phyloP scores from a whole-genome alignment of 75 land plant genomes.

The Cupressus sempervirens region DNA sequence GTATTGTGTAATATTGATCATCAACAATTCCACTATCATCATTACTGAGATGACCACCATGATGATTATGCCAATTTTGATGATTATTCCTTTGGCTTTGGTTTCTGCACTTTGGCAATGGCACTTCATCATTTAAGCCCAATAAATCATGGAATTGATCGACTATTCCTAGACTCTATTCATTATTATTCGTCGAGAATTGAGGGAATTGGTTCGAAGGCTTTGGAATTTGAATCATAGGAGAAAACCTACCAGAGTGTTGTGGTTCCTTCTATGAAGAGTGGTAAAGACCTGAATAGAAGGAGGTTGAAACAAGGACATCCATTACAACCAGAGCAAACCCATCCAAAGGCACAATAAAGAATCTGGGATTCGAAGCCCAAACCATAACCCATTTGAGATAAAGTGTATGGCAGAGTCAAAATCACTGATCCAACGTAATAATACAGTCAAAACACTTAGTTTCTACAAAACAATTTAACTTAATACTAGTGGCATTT shows the following conservation, averaged over 20 bases:
- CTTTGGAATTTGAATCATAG: neutral
- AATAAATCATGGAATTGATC: neutral
- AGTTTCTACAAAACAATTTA: neutral
- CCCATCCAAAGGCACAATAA: constrained; percentile 35
- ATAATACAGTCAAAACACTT: neutral
- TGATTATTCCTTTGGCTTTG: neutral
- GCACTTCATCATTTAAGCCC: neutral
- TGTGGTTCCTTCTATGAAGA: neutral
- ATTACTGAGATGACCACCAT: neutral
- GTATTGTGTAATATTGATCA: neutral
- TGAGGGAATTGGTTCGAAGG: neutral
- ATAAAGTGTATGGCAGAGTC: constrained; percentile 52
- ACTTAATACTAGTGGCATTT: neutral
- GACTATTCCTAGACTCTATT: neutral
- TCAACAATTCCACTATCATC: neutral
- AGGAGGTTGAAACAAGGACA: neutral
- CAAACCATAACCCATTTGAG: constrained; percentile 47
- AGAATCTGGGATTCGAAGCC: constrained; percentile 41
- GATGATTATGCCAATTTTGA: no score
- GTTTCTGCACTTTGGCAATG: neutral
- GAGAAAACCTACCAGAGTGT: neutral
- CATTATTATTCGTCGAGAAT: neutral
- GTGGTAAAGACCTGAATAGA: neutral
- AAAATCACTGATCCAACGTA: constrained; percentile 36
- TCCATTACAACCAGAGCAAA: neutral